Percentiles rank a stretch among this genome's conserved stretches.
Conservation (phyloP, 129 eudicot genomes). For the Glebionis coronaria region DNA sequence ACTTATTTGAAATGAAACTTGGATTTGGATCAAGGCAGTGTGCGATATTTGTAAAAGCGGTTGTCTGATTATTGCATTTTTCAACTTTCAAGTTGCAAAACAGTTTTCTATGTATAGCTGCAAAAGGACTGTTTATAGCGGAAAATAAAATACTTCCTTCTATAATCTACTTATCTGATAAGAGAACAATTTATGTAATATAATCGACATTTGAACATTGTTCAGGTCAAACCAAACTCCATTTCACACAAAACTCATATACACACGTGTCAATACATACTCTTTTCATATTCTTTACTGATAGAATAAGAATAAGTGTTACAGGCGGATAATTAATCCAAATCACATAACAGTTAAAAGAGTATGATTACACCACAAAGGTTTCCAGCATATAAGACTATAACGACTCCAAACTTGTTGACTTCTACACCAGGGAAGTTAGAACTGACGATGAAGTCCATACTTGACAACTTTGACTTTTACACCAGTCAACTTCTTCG, state of each 20-base stretch:
- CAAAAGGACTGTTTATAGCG: too few relatives aligned
- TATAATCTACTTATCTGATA: too few relatives aligned
- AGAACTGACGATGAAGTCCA: slow-evolving; percentile 3
- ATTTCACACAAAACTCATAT: slow-evolving; percentile 17
- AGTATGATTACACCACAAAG: slow-evolving; percentile 24
- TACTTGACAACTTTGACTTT: slow-evolving; percentile 6
- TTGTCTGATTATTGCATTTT: too few relatives aligned
- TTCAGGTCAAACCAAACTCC: slow-evolving; percentile 5
- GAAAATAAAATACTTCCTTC: too few relatives aligned
- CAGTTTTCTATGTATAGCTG: too few relatives aligned
- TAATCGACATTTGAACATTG: not conserved
- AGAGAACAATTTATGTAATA: too few relatives aligned
- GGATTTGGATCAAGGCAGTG: not conserved
- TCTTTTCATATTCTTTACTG: slow-evolving; percentile 16
- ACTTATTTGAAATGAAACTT: slow-evolving; percentile 9
- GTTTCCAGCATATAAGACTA: slow-evolving; percentile 16
- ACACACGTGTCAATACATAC: slow-evolving; percentile 20
- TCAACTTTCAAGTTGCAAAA: too few relatives aligned
- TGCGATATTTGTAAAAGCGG: too few relatives aligned
- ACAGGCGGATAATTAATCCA: slow-evolving; percentile 25
- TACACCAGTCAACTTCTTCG: slow-evolving; percentile 24
- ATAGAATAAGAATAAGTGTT: slow-evolving; percentile 12
- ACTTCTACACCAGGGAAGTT: slow-evolving; percentile 3
- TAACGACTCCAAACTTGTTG: slow-evolving; percentile 23
- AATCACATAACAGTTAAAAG: slow-evolving; percentile 10